These are phyloP conservation scores for Pyrenochaeta sp. DNA, from an alignment of 2,329 filamentous ascomycete genomes.

Conservation along the genomic window DNA sequence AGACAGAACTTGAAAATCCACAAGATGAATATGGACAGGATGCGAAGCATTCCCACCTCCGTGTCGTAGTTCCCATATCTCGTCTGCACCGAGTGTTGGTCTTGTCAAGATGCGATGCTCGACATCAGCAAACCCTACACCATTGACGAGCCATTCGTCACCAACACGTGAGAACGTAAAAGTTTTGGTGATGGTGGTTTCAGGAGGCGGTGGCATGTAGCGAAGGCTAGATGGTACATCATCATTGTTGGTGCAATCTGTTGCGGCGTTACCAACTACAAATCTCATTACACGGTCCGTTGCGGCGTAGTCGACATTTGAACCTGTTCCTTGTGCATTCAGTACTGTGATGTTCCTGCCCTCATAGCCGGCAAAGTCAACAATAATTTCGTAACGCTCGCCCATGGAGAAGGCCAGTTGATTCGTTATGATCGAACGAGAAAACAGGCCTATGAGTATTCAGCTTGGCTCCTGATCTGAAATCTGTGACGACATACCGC, in stretches of 20 bases:
- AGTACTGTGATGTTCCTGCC: slow-evolving; percentile 60
- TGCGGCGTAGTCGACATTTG: slow-evolving; percentile 60
- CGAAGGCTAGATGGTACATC: slow-evolving; percentile 36
- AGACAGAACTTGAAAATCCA: slow-evolving; percentile 65
- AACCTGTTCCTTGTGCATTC: slow-evolving; percentile 54
- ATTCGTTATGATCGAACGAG: slow-evolving; percentile 53
- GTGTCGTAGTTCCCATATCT: slow-evolving; percentile 55
- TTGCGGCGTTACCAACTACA: slow-evolving; percentile 53
- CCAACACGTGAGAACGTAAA: slow-evolving; percentile 44
- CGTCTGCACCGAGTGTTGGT: slow-evolving; percentile 43
- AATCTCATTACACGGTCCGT: slow-evolving; percentile 54
- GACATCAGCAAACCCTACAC: slow-evolving; percentile 44
- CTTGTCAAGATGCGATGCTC: slow-evolving; percentile 42
- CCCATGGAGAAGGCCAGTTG: slow-evolving; percentile 62
- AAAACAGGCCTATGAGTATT: slow-evolving; percentile 53
- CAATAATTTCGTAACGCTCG: slow-evolving; percentile 66
- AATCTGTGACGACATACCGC: slow-evolving; percentile 39
- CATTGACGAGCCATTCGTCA: slow-evolving; percentile 46
- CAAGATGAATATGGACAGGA: slow-evolving; percentile 66
- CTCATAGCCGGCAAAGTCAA: slow-evolving; percentile 62
- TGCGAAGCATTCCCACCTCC: slow-evolving; percentile 61
- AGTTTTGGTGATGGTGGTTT: slow-evolving; percentile 22
- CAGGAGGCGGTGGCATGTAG: slow-evolving; percentile 32
- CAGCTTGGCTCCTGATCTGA: neutral
- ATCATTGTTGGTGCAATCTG: slow-evolving; percentile 32